Conservation (phyloP, 2,329 filamentous ascomycete genomes). For the Exserohilum turcica region DNA sequence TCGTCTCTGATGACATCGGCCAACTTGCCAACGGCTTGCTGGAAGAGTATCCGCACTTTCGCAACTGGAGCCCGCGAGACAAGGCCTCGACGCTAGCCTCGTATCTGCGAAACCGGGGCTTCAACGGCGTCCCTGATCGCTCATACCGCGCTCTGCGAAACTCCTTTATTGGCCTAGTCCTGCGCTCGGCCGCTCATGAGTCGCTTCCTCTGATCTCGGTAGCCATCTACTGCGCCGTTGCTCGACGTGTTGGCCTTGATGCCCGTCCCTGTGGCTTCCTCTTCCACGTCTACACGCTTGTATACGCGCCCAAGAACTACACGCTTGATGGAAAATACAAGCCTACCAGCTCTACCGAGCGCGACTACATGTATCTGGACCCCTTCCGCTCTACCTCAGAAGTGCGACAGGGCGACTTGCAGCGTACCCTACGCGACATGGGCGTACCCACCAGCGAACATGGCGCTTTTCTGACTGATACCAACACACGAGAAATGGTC, state of each 20-base stretch:
- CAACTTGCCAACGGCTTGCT: slow-evolving; percentile 64
- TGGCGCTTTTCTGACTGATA: slow-evolving; percentile 66
- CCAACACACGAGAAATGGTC: slow-evolving; percentile 69
- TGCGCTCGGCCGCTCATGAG: slow-evolving; percentile 73
- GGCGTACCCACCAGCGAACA: slow-evolving; percentile 49
- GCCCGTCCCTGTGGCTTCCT: slow-evolving; percentile 82
- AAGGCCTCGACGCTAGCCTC: slow-evolving; percentile 70
- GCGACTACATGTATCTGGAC: slow-evolving; percentile 75
- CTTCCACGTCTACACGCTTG: slow-evolving; percentile 81
- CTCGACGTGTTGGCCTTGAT: slow-evolving; percentile 72
- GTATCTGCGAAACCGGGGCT: slow-evolving; percentile 70
- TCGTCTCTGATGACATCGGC: slow-evolving; percentile 67
- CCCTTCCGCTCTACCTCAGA: slow-evolving; percentile 75
- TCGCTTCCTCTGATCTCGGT: slow-evolving; percentile 86
- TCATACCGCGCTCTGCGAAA: slow-evolving; percentile 83
- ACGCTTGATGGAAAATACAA: slow-evolving; percentile 54
- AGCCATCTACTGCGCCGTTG: slow-evolving; percentile 83
- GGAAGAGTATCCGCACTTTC: slow-evolving; percentile 58
- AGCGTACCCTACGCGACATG: slow-evolving; percentile 62
- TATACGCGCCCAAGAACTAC: slow-evolving; percentile 65
- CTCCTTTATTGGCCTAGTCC: slow-evolving; percentile 82
- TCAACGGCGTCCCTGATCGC: slow-evolving; percentile 73
- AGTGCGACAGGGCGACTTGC: slow-evolving; percentile 64
- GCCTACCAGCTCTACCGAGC: slow-evolving; percentile 31
- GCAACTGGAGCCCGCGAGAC: slow-evolving; percentile 63